These are phyloP conservation scores for Phytophthora brassicae DNA, from an alignment of 352 stramenopile genomes.

Conservation along the genomic window DNA sequence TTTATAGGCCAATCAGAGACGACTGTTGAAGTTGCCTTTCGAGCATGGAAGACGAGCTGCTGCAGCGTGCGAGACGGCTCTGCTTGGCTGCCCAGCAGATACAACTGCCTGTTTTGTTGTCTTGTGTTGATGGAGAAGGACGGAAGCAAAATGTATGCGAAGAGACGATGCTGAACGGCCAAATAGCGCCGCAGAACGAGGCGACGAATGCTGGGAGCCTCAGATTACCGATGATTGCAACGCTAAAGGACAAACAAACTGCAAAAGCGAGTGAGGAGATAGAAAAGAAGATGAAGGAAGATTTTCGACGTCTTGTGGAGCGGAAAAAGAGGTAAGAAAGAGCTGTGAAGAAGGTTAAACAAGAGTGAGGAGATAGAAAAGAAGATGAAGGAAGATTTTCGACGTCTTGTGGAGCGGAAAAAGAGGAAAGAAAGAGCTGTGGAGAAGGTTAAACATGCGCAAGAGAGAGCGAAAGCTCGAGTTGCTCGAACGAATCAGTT, in stretches of 20 bases:
- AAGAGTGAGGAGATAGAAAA: conserved; percentile 24
- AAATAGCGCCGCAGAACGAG: neutral
- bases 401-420: conserved; percentile 30
- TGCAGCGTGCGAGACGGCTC: conserved; percentile 46
- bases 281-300: conserved; percentile 3
- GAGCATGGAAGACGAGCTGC: conserved; percentile 28
- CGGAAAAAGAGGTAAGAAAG: conserved; percentile 30
- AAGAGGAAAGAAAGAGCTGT: conserved; percentile 26
- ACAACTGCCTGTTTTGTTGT: conserved; percentile 3
- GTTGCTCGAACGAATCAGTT: conserved; percentile 48
- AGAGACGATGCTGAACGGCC: neutral
- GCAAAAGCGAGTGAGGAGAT: conserved; percentile 3
- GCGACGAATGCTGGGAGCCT: neutral
- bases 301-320: conserved; percentile 19
- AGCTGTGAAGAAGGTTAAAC: conserved; percentile 45
- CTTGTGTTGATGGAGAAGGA: neutral
- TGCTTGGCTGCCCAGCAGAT: conserved; percentile 35
- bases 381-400: neutral
- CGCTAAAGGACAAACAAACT: neutral
- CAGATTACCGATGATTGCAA: conserved; percentile 4
- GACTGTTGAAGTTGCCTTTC: conserved; percentile 16
- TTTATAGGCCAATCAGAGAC: conserved; percentile 3
- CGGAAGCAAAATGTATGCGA: neutral
- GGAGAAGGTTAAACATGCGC: conserved; percentile 56
- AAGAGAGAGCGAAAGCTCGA: conserved; percentile 55